Conservation (phyloP, 768 basidiomycete species). For the Lentinus tigrinus region DNA sequence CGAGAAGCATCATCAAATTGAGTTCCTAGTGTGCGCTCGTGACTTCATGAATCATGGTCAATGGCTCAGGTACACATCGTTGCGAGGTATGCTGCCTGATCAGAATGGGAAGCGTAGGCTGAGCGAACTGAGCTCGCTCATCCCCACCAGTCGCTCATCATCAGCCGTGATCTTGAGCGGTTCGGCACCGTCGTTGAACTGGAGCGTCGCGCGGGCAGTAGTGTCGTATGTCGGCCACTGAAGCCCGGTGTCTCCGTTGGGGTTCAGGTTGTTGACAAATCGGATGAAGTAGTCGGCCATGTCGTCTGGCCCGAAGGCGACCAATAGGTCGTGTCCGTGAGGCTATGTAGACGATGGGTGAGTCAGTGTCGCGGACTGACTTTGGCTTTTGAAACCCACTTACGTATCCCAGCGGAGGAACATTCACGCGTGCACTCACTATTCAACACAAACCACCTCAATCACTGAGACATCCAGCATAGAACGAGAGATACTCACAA, state of each 20-base stretch:
- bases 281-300: constrained; percentile 47
- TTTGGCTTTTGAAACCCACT: background rate
- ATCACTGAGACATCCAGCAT: too few relatives aligned
- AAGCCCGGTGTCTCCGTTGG: constrained; percentile 32
- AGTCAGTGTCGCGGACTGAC: background rate
- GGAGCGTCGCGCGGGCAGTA: background rate
- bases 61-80: too few relatives aligned
- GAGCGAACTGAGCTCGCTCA: background rate
- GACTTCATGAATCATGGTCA: too few relatives aligned
- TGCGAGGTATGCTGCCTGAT: too few relatives aligned
- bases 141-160: background rate
- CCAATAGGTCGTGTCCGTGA: constrained; percentile 43
- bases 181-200: background rate
- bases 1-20: too few relatives aligned
- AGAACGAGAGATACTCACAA: constrained; percentile 6
- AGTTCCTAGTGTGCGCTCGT: too few relatives aligned
- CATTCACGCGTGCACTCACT: constrained; percentile 14
- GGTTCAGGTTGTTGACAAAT: constrained; percentile 44
- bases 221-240: constrained; percentile 21
- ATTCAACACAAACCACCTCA: background rate
- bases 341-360: constrained; percentile 26
- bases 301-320: constrained; percentile 42
- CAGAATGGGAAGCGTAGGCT: background rate
- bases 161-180: background rate
- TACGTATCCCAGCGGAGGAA: constrained; percentile 4